Evolutionary conservation across 257 asterid genomes (phyloP).

Genomic region (Schizonepeta tenuifolia): DNA sequence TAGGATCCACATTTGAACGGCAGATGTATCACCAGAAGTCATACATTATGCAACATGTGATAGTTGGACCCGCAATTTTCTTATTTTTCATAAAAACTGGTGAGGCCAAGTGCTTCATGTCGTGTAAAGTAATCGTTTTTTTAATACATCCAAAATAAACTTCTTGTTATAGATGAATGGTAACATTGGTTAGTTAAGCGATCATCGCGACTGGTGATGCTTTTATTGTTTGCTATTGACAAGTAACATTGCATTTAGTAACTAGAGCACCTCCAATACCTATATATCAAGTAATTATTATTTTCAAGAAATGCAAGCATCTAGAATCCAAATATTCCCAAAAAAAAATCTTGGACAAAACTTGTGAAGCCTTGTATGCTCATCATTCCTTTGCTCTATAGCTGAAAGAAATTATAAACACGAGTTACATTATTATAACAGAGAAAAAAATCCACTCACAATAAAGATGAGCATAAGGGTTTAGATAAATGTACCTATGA

Average conservation of each 20-base stretch:
- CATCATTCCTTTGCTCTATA: neutral
- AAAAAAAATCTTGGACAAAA: neutral
- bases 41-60: too few relatives aligned
- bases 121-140: too few relatives aligned
- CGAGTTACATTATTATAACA: neutral
- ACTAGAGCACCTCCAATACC: neutral
- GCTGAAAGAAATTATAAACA: constrained; percentile 15
- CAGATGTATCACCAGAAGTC: too few relatives aligned
- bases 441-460: too few relatives aligned
- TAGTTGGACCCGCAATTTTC: too few relatives aligned
- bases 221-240: constrained; percentile 25
- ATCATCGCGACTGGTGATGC: neutral
- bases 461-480: too few relatives aligned
- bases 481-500: constrained; percentile 5
- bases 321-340: neutral
- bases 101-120: too few relatives aligned
- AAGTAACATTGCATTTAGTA: neutral
- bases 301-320: constrained; percentile 7
- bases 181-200: neutral
- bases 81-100: too few relatives aligned
- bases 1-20: too few relatives aligned
- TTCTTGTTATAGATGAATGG: neutral
- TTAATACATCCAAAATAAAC: too few relatives aligned
- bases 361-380: constrained; percentile 5
- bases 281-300: too few relatives aligned